These are phyloP conservation scores for Plasmodium vinckei DNA, from an alignment of 169 alveolate genomes.

Conservation along the genomic window DNA sequence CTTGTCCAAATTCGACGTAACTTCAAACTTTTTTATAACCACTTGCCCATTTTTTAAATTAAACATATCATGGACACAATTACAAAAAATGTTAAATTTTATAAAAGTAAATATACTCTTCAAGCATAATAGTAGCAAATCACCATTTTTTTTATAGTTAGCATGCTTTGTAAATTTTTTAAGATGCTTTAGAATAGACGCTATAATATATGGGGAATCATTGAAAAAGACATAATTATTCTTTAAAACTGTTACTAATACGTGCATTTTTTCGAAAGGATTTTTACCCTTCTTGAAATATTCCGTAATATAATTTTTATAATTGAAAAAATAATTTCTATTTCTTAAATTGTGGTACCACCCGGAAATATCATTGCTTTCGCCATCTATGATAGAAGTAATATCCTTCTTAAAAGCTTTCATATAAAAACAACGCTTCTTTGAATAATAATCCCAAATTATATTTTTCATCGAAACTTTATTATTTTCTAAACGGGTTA, in stretches of 20 bases:
- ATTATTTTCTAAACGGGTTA: neutral
- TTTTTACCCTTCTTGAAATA: constrained; percentile 26
- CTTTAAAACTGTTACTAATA: constrained; percentile 12
- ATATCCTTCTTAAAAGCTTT: too few relatives aligned
- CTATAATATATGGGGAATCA: constrained; percentile 41
- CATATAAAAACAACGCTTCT: constrained; percentile 3
- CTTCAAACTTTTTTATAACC: constrained; percentile 9
- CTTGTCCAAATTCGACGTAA: neutral
- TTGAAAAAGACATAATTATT: constrained; percentile 47
- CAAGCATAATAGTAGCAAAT: constrained; percentile 5
- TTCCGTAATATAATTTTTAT: constrained; percentile 7
- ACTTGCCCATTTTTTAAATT: constrained; percentile 11
- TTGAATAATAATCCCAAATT: constrained; percentile 1
- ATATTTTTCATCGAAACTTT: constrained; percentile 5
- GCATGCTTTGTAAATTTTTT: neutral
- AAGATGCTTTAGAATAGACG: constrained; percentile 17
- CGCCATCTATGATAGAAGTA: too few relatives aligned
- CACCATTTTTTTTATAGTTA: neutral
- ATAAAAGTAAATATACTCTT: constrained; percentile 5
- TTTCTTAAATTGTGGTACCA: too few relatives aligned
- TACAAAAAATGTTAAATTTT: constrained; percentile 48
- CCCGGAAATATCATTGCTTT: neutral
- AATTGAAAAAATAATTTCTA: neutral
- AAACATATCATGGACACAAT: constrained; percentile 32
- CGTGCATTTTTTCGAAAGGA: constrained; percentile 22